A percentile compares a stretch with the other conserved stretches of the same genome.
Conservation (phyloP, 345 rosid genomes). For the Hibiscus syriacus region DNA sequence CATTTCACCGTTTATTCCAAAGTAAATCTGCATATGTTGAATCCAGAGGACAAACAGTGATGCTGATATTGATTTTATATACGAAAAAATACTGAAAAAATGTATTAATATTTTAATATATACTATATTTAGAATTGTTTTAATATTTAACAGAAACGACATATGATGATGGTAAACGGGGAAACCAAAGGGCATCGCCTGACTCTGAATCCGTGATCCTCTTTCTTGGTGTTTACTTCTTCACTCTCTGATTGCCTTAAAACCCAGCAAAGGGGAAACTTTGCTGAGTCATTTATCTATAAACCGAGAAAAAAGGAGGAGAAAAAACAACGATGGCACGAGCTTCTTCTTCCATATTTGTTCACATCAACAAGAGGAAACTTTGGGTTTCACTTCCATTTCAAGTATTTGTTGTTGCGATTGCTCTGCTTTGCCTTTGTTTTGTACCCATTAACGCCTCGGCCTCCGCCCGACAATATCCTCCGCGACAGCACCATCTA, state of each 20-base stretch:
- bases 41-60: not conserved
- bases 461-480: slow-evolving; percentile 11
- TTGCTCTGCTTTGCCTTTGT: slow-evolving; percentile 15
- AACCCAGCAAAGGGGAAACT: not conserved
- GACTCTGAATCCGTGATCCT: too few relatives aligned
- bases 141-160: too few relatives aligned
- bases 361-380: not conserved
- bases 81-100: too few relatives aligned
- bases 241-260: not conserved
- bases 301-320: not conserved
- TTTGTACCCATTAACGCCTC: slow-evolving; percentile 2
- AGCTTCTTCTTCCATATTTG: not conserved
- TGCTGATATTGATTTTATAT: too few relatives aligned
- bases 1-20: not conserved
- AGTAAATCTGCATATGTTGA: not conserved
- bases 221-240: too few relatives aligned
- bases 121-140: too few relatives aligned
- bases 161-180: too few relatives aligned
- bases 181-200: too few relatives aligned
- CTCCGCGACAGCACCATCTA: not conserved
- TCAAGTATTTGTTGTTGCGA: slow-evolving; percentile 5
- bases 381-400: slow-evolving; percentile 6
- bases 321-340: not conserved
- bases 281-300: not conserved
- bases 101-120: too few relatives aligned